Evolutionary conservation across 768 basidiomycete genomes (phyloP).

Genomic region (Polyporus arcularius): DNA sequence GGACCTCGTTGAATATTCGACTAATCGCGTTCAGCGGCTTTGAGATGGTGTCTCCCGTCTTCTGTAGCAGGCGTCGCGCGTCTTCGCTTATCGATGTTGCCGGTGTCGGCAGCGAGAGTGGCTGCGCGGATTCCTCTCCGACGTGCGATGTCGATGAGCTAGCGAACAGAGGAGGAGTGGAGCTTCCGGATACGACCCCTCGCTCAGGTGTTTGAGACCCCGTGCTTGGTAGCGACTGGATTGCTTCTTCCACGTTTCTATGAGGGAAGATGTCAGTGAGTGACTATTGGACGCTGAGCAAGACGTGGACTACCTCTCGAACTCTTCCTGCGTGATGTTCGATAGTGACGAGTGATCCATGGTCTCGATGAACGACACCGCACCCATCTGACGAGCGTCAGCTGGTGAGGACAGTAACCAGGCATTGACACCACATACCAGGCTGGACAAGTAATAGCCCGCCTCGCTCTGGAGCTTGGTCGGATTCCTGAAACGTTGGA

Average conservation of each 20-base stretch:
- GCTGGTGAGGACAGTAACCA: not conserved
- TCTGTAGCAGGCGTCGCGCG: conserved; percentile 81
- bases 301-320: conserved; percentile 59
- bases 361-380: conserved; percentile 96
- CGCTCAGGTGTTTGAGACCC: conserved; percentile 33
- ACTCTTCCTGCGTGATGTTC: conserved; percentile 92
- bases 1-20: conserved; percentile 82
- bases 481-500: conserved; percentile 91
- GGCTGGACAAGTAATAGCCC: conserved; percentile 94
- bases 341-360: conserved; percentile 96
- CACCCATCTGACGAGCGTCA: conserved; percentile 69
- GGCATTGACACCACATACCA: conserved; percentile 53
- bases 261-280: not conserved
- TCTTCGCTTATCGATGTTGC: conserved; percentile 58
- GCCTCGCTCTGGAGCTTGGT: conserved; percentile 90
- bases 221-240: conserved; percentile 48
- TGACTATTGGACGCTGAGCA: not conserved
- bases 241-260: conserved; percentile 63
- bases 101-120: conserved; percentile 62
- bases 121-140: conserved; percentile 89
- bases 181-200: conserved; percentile 29
- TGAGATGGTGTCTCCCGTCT: conserved; percentile 87
- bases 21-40: conserved; percentile 90
- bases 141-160: conserved; percentile 43
- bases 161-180: conserved; percentile 17